A percentile compares a stretch with the other conserved stretches of the same genome.
Evolutionary conservation across 331 rosid genomes (phyloP).

Genomic region (Pyrus hybrid): DNA sequence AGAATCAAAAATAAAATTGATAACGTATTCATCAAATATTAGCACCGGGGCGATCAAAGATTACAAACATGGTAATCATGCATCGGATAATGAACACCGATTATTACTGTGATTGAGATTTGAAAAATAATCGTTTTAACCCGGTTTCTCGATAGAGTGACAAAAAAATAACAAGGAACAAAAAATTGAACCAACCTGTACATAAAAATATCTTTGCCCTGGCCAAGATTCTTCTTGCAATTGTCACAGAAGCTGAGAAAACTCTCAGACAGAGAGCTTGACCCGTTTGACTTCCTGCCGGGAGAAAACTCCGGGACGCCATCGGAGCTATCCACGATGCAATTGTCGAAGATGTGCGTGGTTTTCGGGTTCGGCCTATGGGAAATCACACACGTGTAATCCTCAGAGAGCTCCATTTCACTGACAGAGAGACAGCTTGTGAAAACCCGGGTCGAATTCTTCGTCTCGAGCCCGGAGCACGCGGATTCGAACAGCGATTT

Average conservation of each 20-base stretch:
- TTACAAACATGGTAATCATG: no score
- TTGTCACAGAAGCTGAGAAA: constrained; percentile 67
- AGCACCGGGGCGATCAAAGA: no score
- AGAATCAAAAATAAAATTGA: no score
- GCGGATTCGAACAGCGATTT: constrained; percentile 23
- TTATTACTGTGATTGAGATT: no score
- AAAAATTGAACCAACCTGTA: constrained; percentile 49
- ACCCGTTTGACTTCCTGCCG: constrained; percentile 15
- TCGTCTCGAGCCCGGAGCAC: constrained; percentile 16
- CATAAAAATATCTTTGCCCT: constrained; percentile 84
- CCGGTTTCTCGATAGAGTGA: no score
- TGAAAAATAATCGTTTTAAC: no score
- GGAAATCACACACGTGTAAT: constrained; percentile 71
- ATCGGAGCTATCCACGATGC: constrained; percentile 52
- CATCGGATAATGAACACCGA: neutral
- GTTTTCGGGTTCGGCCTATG: constrained; percentile 81
- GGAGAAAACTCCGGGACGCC: constrained; percentile 35
- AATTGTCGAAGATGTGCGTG: constrained; percentile 65
- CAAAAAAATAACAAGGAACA: neutral
- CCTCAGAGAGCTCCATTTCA: constrained; percentile 85
- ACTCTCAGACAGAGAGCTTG: constrained; percentile 27
- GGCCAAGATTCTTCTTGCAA: constrained; percentile 68
- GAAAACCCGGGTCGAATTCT: constrained; percentile 26
- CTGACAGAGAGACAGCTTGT: constrained; percentile 44
- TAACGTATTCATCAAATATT: neutral